Evolutionary conservation across 257 asterid genomes (phyloP), one percentile per base, ranked within the genome.

Genomic region (Solanum dulcamara): DNA sequence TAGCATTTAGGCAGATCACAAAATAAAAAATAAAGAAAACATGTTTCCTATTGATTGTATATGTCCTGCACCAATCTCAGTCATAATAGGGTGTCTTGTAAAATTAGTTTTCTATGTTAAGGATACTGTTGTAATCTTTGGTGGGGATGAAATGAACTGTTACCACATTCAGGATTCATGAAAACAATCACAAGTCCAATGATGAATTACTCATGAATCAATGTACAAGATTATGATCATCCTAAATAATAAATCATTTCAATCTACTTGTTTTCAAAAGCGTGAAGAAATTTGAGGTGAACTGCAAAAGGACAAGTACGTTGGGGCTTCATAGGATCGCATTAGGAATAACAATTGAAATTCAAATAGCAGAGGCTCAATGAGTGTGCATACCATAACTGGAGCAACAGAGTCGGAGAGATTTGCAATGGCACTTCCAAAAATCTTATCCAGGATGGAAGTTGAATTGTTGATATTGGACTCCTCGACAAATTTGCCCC

Each of bases 371-470:
- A 66, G 9, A 32, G 62, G 26, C 33, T 53, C 81, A 57, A 42
- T 64, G 77, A 33, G 74, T 37, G 44, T 46, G 68, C 48, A 79
- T 26, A 94, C 97, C 97, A 91, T 90, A 81, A 84, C 80, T 57
- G 87, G 80, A 87, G 84, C 86, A 18, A 22, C 80, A 79, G 94
- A 81, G 72, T 85, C 86, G 71, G 88, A 86, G 70, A 75, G 91
- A 81, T 85, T 88, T 64, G 96, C 74, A 80, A 89, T 81, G 51
- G 94, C 88, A 89, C 90, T 90, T 84, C 96, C 89, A 88, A 95
- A 90, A 62, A 93, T 89, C 90, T 93, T 90, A 33, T 92, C 95
- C 51, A 95, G 87, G n/a, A 91, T 89, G 64, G 95, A 93, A 57
- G 89, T 85, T 48, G 97, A 85, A 30, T 87, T 81, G 59, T 84